Base-by-base conservation (phyloP, 2,329 filamentous ascomycete genomes). In the Pseudocercospora musae region DNA sequence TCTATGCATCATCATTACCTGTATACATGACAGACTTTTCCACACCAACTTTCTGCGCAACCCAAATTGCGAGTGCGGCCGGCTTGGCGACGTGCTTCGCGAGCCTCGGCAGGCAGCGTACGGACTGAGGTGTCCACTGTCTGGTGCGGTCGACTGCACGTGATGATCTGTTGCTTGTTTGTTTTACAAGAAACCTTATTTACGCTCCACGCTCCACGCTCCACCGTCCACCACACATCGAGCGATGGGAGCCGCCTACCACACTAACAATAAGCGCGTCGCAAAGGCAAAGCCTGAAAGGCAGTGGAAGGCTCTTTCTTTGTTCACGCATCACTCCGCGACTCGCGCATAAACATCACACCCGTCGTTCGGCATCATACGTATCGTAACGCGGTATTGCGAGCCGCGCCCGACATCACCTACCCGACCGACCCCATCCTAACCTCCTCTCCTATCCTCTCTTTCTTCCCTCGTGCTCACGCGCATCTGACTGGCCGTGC, bases 1-100 rank as follows among this genome's bases (percentile, higher is more conserved):
- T 50, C 25, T 52, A 52, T 52, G 48, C 48, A 52, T 52, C 48
- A 52, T 52, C 48, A 52, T 52, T 15, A 52, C 48, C 23, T 52
- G 11, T 15, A 18, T 13, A 18, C n/a, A n/a, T 11, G 10, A 10
- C 44, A 48, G 29, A 23, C 48, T 25, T 50, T 37, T n/a, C 10
- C 25, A 52, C 21, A 31, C 25, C 48, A 25, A 29, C 6, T 31
- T 52, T 48, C 20, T 29, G 4, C 15, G 25, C 23, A 25, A n/a
- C 31, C 21, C 31, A 52, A 29, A 29, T 52, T 20, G 48, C n/a
- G 48, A 52, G 29, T 11, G 13, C 33, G 33, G 33, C 33, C 15
- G 2, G 21, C 42, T 23, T 46, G n/a, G 13, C 11, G 21, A n/a
- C 18, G 4, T 46, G 42, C 40, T 46, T 46, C 42, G 21, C 23